Conservation (phyloP, 305 asterid species). For the Fraxinus albicans region DNA sequence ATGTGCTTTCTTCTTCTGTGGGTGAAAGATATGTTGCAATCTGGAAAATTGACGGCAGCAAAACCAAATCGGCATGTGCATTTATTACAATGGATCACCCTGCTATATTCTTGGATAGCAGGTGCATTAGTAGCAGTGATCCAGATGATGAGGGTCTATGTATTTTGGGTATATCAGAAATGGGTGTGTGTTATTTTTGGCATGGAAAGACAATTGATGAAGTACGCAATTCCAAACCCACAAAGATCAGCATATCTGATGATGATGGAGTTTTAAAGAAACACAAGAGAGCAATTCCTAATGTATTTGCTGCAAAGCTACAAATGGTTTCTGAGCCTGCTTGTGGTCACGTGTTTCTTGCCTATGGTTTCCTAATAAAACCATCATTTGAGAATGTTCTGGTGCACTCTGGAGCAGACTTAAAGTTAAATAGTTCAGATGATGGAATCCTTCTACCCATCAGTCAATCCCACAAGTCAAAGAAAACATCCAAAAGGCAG, state of each 20-base stretch:
- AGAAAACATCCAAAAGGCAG: slow-evolving; percentile 40
- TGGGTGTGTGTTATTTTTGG: slow-evolving; percentile 90
- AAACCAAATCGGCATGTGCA: slow-evolving; percentile 59
- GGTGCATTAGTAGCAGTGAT: slow-evolving; percentile 31
- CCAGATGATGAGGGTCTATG: slow-evolving; percentile 51
- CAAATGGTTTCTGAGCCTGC: slow-evolving; percentile 50
- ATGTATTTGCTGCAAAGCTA: slow-evolving; percentile 76
- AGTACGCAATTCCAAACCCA: slow-evolving; percentile 58
- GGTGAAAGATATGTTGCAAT: slow-evolving; percentile 80
- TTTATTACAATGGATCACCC: slow-evolving; percentile 90
- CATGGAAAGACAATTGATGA: slow-evolving; percentile 63
- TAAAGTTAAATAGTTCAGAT: slow-evolving; percentile 51
- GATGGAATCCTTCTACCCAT: slow-evolving; percentile 75
- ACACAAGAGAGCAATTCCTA: slow-evolving; percentile 56
- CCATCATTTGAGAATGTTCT: slow-evolving; percentile 73
- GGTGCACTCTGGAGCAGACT: slow-evolving; percentile 66
- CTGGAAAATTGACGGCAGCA: slow-evolving; percentile 76
- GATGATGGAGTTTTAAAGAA: slow-evolving; percentile 54
- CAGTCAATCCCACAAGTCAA: slow-evolving; percentile 53
- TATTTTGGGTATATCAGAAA: slow-evolving; percentile 81
- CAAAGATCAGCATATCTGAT: slow-evolving; percentile 57
- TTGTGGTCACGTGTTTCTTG: slow-evolving; percentile 62
- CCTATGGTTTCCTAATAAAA: slow-evolving; percentile 74
- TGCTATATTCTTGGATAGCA: slow-evolving; percentile 77
- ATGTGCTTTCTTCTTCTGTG: slow-evolving; percentile 71